These are phyloP conservation scores for Talaromyces sp. DNA, from an alignment of 2,329 filamentous ascomycete genomes.

Conservation along the genomic window DNA sequence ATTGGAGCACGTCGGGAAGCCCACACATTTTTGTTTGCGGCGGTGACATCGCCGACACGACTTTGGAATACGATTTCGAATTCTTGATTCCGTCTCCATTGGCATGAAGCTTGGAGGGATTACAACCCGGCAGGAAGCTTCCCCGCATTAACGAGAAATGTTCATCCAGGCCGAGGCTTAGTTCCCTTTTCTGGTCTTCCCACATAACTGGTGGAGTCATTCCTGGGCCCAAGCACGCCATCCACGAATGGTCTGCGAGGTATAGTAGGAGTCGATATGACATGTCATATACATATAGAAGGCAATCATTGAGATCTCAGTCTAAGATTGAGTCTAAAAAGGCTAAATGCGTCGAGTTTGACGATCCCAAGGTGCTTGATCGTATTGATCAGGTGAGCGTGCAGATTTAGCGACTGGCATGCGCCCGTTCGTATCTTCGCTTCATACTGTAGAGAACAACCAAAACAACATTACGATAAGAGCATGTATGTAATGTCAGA, in stretches of 20 bases:
- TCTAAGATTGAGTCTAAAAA: no score
- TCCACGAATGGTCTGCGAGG: neutral
- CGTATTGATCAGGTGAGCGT: no score
- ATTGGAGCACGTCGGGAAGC: constrained; percentile 23
- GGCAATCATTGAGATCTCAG: no score
- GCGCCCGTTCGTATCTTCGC: no score
- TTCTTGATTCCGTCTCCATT: constrained; percentile 9
- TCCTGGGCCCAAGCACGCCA: constrained; percentile 7
- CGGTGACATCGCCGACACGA: constrained; percentile 28
- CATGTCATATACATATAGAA: no score
- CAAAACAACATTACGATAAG: no score
- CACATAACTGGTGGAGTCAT: neutral
- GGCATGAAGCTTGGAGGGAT: neutral
- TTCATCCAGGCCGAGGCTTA: neutral
- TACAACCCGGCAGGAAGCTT: neutral
- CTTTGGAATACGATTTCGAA: constrained; percentile 27
- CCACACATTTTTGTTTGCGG: constrained; percentile 29
- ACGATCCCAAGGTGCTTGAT: no score
- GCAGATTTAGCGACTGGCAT: no score
- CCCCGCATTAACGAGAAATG: neutral
- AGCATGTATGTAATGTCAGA: no score
- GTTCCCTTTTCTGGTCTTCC: neutral
- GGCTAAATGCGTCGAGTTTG: no score
- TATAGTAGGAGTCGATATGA: neutral
- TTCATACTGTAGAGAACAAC: no score